Conservation (phyloP, 257 asterid species). For the Datura wrightii region DNA sequence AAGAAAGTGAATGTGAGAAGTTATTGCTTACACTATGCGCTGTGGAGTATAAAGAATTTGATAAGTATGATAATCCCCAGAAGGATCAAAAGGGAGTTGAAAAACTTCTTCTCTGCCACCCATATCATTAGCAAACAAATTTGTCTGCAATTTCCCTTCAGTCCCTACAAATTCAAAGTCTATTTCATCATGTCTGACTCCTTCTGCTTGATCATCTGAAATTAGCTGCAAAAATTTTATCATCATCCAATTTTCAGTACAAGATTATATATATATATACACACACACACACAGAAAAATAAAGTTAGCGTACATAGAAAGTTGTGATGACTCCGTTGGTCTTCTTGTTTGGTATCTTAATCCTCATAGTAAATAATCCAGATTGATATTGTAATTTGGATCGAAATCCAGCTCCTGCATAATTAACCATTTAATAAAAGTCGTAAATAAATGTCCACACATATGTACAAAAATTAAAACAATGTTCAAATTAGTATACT, state of each 20-base stretch:
- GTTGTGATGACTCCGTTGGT: slow-evolving; percentile 2
- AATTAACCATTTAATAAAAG: too few species aligned
- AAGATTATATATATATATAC: background rate
- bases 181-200: background rate
- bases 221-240: background rate
- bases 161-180: slow-evolving; percentile 26
- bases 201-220: background rate
- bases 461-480: too few species aligned
- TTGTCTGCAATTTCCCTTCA: slow-evolving; percentile 1
- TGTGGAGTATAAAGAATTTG: slow-evolving; percentile 17
- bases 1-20: background rate
- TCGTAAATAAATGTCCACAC: too few species aligned
- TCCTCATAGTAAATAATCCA: too few species aligned
- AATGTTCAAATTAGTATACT: too few species aligned
- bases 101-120: slow-evolving; percentile 26
- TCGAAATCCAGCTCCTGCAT: too few species aligned
- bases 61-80: slow-evolving; percentile 17
- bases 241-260: background rate
- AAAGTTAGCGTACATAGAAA: background rate
- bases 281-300: background rate
- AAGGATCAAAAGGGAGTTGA: slow-evolving; percentile 24
- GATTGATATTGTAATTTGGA: too few species aligned
- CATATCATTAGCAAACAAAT: slow-evolving; percentile 7
- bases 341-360: background rate
- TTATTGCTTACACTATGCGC: background rate